Percentiles rank a stretch among this genome's conserved stretches.
Conservation (phyloP, 176 grass and related monocot species). For the Hsuehochloa calcarea region DNA sequence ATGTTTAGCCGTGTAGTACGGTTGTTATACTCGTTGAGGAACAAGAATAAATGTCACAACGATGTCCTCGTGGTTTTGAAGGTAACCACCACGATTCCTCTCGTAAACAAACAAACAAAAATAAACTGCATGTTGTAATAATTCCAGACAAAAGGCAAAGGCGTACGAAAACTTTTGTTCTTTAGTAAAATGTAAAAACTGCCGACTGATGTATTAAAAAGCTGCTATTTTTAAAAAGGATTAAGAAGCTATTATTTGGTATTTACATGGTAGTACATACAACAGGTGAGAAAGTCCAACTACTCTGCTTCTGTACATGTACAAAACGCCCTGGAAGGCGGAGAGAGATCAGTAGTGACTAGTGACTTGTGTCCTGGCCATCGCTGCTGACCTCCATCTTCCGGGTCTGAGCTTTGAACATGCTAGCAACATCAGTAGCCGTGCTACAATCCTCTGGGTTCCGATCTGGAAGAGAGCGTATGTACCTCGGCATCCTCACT, state of each 20-base stretch:
- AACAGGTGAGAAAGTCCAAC: background rate
- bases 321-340: background rate
- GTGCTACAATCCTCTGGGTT: conserved; percentile 67
- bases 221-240: background rate
- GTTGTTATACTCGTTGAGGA: background rate
- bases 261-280: background rate
- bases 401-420: conserved; percentile 74
- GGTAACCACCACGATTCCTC: background rate
- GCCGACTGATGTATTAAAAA: background rate
- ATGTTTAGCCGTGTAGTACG: background rate
- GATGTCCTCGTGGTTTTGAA: background rate
- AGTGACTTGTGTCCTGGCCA: background rate
- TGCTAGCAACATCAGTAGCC: conserved; percentile 59
- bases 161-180: background rate
- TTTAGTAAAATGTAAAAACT: background rate
- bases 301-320: conserved; percentile 19
- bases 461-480: conserved; percentile 50
- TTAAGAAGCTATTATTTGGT: background rate
- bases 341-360: background rate
- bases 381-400: conserved; percentile 61
- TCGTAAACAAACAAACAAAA: background rate
- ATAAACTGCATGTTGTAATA: background rate
- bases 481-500: conserved; percentile 78
- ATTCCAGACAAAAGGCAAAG: background rate
- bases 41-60: background rate